These are phyloP conservation scores for Aegilops tauschii DNA, from an alignment of 176 grass and related monocot genomes.

Conservation along the genomic window DNA sequence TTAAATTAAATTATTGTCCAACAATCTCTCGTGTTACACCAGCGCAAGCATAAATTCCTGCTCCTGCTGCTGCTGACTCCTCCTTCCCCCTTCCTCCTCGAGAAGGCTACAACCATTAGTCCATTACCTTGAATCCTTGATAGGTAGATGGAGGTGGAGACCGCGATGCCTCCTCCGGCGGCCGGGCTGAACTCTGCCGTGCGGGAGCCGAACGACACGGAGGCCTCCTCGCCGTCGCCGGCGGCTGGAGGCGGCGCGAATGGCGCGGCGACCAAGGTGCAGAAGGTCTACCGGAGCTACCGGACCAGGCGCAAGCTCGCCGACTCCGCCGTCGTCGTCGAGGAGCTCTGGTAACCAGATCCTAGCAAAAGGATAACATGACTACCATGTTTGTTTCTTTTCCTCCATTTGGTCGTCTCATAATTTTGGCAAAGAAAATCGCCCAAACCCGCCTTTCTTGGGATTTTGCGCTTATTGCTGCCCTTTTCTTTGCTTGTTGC, in stretches of 20 bases:
- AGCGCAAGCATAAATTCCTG: constrained; percentile 1
- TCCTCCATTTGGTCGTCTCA: neutral
- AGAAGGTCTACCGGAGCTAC: constrained; percentile 96
- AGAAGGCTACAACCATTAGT: neutral
- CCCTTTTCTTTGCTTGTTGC: neutral
- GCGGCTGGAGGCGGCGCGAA: constrained; percentile 10
- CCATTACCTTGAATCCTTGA: neutral
- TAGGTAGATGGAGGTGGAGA: constrained; percentile 39
- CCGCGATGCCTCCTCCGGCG: constrained; percentile 12
- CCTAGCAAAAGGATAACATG: neutral
- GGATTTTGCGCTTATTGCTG: neutral
- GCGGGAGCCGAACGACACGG: neutral
- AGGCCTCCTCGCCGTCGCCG: constrained; percentile 1
- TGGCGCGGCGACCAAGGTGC: constrained; percentile 81
- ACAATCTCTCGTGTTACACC: neutral
- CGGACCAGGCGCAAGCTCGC: constrained; percentile 87
- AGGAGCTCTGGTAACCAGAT: constrained; percentile 83
- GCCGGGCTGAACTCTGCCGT: constrained; percentile 1
- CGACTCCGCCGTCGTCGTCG: constrained; percentile 91
- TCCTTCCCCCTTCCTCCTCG: neutral
- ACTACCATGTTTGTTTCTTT: neutral
- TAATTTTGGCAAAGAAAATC: constrained; percentile 11
- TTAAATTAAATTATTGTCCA: neutral
- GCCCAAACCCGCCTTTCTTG: neutral
- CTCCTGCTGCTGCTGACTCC: neutral